Evolutionary conservation across 768 basidiomycete genomes (phyloP).

Genomic region (Tricholoma terreum): DNA sequence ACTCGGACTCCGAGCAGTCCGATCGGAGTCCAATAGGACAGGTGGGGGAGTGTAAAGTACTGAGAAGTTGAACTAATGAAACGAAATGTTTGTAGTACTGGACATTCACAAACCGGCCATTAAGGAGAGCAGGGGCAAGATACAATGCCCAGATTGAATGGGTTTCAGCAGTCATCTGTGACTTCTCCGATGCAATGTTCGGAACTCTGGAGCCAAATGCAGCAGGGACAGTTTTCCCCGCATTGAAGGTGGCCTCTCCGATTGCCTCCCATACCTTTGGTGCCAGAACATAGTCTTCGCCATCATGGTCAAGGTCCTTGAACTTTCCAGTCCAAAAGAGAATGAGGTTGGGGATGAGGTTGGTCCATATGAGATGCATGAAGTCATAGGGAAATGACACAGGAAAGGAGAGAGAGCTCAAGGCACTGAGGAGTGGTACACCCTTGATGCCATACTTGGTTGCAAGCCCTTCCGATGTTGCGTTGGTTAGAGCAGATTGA

Average conservation of each 20-base stretch:
- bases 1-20: no score
- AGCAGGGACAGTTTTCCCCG: conserved; percentile 35
- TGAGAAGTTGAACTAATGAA: conserved; percentile 23
- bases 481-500: conserved; percentile 11
- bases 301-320: conserved; percentile 34
- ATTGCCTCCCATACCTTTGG: conserved; percentile 37
- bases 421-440: conserved; percentile 25
- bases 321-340: conserved; percentile 39
- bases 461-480: conserved; percentile 15
- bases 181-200: conserved; percentile 4
- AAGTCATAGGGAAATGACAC: conserved; percentile 43
- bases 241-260: conserved; percentile 27
- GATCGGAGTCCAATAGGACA: no score
- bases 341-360: conserved; percentile 39
- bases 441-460: conserved; percentile 34
- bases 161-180: conserved; percentile 31
- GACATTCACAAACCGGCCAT: conserved; percentile 22
- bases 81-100: conserved; percentile 29
- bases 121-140: conserved; percentile 37
- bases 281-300: conserved; percentile 26
- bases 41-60: no score
- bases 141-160: conserved; percentile 39
- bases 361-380: conserved; percentile 49
- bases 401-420: conserved; percentile 35
- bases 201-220: conserved; percentile 29